Conservation (phyloP, 306 rosid genomes). For the Senna tora region DNA sequence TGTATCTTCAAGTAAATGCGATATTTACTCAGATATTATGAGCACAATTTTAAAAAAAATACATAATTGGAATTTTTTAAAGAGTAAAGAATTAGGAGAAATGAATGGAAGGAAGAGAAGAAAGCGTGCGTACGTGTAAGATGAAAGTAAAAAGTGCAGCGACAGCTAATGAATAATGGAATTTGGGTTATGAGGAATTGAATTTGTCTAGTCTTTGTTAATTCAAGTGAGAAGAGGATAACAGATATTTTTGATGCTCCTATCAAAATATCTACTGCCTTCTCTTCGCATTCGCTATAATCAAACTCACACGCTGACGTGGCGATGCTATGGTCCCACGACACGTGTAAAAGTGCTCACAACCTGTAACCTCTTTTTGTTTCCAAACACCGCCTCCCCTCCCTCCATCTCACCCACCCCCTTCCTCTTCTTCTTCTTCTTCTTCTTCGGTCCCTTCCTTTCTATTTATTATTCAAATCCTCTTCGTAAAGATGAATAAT, state of each 20-base stretch:
- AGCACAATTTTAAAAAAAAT: background rate
- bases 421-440: background rate
- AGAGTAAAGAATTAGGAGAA: no score
- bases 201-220: background rate
- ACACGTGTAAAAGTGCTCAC: conserved; percentile 66
- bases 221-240: background rate
- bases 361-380: conserved; percentile 49
- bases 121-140: no score
- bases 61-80: no score
- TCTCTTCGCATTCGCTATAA: background rate
- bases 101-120: no score
- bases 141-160: background rate
- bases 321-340: conserved; percentile 51
- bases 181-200: background rate
- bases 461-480: background rate
- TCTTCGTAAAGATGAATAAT: background rate
- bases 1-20: background rate
- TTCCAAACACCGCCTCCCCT: conserved; percentile 35
- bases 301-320: conserved; percentile 41
- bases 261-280: conserved; percentile 47
- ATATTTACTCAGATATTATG: no score
- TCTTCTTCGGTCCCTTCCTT: background rate
- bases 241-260: conserved; percentile 51
- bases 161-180: background rate
- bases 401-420: no score